These are phyloP conservation scores for Coprinellus aureogranulatus DNA, from an alignment of 768 basidiomycete species.

Conservation along the genomic window DNA sequence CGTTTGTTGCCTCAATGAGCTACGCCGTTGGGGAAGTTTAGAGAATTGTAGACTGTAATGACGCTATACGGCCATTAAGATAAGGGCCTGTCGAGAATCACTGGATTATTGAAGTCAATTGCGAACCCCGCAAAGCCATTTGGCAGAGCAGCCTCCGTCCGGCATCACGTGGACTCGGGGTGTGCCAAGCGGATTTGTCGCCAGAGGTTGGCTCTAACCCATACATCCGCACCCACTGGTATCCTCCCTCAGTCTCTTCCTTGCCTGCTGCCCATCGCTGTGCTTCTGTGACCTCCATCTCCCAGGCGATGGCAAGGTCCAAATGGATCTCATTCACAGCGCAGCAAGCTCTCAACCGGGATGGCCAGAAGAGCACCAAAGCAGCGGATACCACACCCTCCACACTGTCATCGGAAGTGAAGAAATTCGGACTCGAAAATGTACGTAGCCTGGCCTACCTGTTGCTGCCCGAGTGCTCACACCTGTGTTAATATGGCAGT, in stretches of 20 bases:
- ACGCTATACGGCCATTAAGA: neutral
- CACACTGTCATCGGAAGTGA: conserved; percentile 62
- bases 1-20: neutral
- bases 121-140: neutral
- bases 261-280: conserved; percentile 7
- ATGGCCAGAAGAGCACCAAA: conserved; percentile 18
- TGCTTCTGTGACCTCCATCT: conserved; percentile 4
- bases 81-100: neutral
- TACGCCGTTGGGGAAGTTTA: neutral
- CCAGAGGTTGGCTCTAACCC: conserved; percentile 6
- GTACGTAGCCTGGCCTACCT: conserved; percentile 48
- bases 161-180: conserved; percentile 10
- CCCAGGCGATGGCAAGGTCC: conserved; percentile 34
- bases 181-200: conserved; percentile 11
- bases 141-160: neutral
- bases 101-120: neutral
- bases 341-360: conserved; percentile 24
- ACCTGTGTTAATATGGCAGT: conserved; percentile 43
- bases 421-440: conserved; percentile 96
- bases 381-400: conserved; percentile 25
- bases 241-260: neutral
- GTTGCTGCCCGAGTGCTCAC: conserved; percentile 3
- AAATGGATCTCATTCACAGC: conserved; percentile 37
- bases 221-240: conserved; percentile 10
- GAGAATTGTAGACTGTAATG: neutral